phyloP scores from a whole-genome alignment of 2,329 filamentous ascomycete genomes.

The Epichloe sylvatica region DNA sequence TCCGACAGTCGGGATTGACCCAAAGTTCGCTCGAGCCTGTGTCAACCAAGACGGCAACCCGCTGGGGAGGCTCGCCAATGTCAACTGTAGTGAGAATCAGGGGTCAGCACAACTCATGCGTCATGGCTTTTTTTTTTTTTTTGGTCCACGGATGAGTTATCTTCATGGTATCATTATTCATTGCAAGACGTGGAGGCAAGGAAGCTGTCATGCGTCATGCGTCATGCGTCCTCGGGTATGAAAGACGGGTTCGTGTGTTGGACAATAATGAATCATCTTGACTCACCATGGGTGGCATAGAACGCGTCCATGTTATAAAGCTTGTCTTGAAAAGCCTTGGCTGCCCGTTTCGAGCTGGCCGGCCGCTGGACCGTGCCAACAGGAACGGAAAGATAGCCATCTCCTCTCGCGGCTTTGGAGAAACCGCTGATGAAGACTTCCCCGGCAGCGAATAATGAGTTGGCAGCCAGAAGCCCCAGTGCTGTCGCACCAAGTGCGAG shows the following conservation, averaged over 20 bases:
- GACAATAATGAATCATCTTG: not conserved
- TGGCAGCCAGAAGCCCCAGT: constrained; percentile 7
- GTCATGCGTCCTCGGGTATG: not conserved
- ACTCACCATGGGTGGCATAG: constrained; percentile 25
- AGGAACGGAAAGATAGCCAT: constrained; percentile 25
- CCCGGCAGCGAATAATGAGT: constrained; percentile 2
- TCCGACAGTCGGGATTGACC: constrained; percentile 37
- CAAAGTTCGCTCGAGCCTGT: constrained; percentile 42
- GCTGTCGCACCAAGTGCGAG: constrained; percentile 4
- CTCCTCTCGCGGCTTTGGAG: constrained; percentile 17
- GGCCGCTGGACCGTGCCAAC: constrained; percentile 19
- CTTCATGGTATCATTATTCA: too few relatives aligned
- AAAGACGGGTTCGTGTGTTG: not conserved
- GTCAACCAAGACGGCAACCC: constrained; percentile 33
- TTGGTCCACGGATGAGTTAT: too few relatives aligned
- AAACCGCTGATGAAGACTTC: constrained; percentile 8
- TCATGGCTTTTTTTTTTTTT: not conserved
- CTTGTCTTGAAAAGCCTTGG: constrained; percentile 16
- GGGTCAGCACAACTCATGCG: not conserved
- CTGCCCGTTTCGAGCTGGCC: constrained; percentile 5
- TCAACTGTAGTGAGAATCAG: constrained; percentile 19
- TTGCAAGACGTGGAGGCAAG: too few relatives aligned
- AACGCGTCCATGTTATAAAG: constrained; percentile 25
- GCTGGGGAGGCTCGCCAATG: constrained; percentile 29
- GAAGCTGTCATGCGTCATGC: too few relatives aligned